Percentiles rank a stretch among this genome's conserved stretches.
Conservation (phyloP, 1,284 basidiomycete species). For the Cryptococcus sp. region DNA sequence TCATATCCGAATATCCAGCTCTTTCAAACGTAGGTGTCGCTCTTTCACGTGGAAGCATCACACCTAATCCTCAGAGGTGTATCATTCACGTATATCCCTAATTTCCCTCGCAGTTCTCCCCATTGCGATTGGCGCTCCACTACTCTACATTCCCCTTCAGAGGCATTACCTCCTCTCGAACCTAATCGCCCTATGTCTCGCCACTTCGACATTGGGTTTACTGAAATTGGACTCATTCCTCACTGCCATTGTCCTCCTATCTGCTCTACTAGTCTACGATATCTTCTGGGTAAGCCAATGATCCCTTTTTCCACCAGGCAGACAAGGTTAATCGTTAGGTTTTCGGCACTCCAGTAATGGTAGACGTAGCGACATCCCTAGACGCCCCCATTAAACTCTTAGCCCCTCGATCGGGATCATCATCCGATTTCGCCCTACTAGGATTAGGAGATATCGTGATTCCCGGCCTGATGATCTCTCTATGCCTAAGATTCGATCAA, state of each 20-base stretch:
- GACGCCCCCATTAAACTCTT: slow-evolving; percentile 92
- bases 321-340: slow-evolving; percentile 19
- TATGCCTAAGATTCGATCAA: slow-evolving; percentile 84
- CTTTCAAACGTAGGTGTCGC: slow-evolving; percentile 37
- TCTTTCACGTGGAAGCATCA: neutral
- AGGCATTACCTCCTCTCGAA: slow-evolving; percentile 73
- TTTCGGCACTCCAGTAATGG: slow-evolving; percentile 58
- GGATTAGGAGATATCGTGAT: slow-evolving; percentile 71
- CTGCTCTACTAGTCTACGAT: slow-evolving; percentile 80
- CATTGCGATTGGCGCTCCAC: slow-evolving; percentile 62
- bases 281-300: slow-evolving; percentile 58
- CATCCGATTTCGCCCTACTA: slow-evolving; percentile 77
- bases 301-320: neutral
- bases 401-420: slow-evolving; percentile 63
- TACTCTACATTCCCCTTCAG: slow-evolving; percentile 60
- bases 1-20: slow-evolving; percentile 41
- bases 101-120: slow-evolving; percentile 62
- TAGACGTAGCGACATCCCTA: slow-evolving; percentile 83
- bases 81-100: slow-evolving; percentile 43
- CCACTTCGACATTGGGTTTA: slow-evolving; percentile 73
- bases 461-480: slow-evolving; percentile 77
- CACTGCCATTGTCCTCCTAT: slow-evolving; percentile 78
- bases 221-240: slow-evolving; percentile 85
- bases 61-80: slow-evolving; percentile 34
- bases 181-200: slow-evolving; percentile 76